A percentile compares a stretch with the other conserved stretches of the same genome.
Evolutionary conservation across 1,139 yeast genomes (phyloP).

Genomic region (Geotrichum klebahnii): DNA sequence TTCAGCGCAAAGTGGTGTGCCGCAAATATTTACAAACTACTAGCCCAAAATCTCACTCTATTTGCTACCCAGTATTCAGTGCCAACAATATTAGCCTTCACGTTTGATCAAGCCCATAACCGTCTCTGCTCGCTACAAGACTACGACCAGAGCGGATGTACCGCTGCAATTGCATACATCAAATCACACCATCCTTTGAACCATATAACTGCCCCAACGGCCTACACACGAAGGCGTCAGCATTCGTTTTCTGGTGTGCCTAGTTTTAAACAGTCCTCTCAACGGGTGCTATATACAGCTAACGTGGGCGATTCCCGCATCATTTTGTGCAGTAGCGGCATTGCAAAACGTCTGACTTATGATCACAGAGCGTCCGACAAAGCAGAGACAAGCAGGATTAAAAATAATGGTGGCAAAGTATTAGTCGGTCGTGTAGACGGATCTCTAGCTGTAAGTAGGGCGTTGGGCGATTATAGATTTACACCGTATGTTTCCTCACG

Average conservation of each 20-base stretch:
- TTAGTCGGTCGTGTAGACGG: constrained; percentile 77
- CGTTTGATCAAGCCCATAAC: constrained; percentile 28
- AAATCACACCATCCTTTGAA: constrained; percentile 1
- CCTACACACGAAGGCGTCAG: neutral
- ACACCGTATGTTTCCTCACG: constrained; percentile 71
- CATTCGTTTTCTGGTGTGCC: constrained; percentile 6
- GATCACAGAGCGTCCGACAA: constrained; percentile 77
- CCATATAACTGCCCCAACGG: neutral
- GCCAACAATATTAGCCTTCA: constrained; percentile 24
- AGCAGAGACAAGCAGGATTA: constrained; percentile 61
- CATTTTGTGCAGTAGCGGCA: constrained; percentile 61
- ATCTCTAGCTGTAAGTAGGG: constrained; percentile 76
- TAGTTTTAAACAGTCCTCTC: constrained; percentile 19
- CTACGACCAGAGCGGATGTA: constrained; percentile 25
- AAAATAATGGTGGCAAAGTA: constrained; percentile 66
- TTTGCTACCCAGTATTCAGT: constrained; percentile 18
- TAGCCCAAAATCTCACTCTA: constrained; percentile 18
- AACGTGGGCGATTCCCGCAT: constrained; percentile 85
- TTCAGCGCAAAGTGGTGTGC: constrained; percentile 89
- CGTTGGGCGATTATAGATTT: constrained; percentile 80
- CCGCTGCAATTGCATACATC: constrained; percentile 29
- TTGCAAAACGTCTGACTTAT: constrained; percentile 63
- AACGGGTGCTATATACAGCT: constrained; percentile 57
- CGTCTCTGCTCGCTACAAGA: constrained; percentile 10
- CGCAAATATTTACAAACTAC: constrained; percentile 56